Evolutionary conservation across 2,329 filamentous ascomycete genomes (phyloP), one percentile per base, ranked within the genome.

Genomic region (Cytospora mali): DNA sequence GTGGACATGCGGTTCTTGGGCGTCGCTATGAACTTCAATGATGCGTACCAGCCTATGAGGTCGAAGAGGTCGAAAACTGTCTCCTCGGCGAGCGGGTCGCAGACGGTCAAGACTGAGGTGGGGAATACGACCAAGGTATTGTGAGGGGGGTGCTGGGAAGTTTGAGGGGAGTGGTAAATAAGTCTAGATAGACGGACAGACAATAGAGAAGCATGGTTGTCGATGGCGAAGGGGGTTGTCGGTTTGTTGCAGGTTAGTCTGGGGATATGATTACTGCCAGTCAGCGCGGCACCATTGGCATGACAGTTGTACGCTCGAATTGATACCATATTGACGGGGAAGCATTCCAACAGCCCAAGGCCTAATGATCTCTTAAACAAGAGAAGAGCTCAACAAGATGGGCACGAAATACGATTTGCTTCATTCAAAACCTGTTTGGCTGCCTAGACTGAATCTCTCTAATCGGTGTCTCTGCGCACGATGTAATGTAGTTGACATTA

Each of bases 11-110:
- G 94, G 60, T 98, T 98, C 80, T 78, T 99, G 68, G 95, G 92
- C 46, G 93, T 98, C 53, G 91, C 95, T 48, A 98, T 99, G 92
- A 99, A 98, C 77, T 99, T 98, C 77, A 99, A 99, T 76, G 94
- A 98, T 74, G 91, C 96, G 28, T 98, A 98, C 75, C 86, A 91
- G 75, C 91, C 92, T 16, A 87, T 88, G 76, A 77, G 83, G 63
- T 54, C 58, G 16, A 82, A 79, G 75, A 60, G 58, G 58, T 58
- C 61, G 27, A 62, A 62, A 55, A 62, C 53, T 3, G 46, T 48
- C 39, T 52, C 61, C 18, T 55, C 42, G 53, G 54, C 48, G 28
- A 7, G 48, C 3, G 61, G 61, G 3, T 62, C 61, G 46, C 61
- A 62, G 61, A 59, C 61, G 25, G 31, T 52, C 18, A 62, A 59